Percentiles rank a stretch among this genome's conserved stretches.
phyloP scores from a whole-genome alignment of 1,139 yeast species.

The Protomyces lactucae-debilis region DNA sequence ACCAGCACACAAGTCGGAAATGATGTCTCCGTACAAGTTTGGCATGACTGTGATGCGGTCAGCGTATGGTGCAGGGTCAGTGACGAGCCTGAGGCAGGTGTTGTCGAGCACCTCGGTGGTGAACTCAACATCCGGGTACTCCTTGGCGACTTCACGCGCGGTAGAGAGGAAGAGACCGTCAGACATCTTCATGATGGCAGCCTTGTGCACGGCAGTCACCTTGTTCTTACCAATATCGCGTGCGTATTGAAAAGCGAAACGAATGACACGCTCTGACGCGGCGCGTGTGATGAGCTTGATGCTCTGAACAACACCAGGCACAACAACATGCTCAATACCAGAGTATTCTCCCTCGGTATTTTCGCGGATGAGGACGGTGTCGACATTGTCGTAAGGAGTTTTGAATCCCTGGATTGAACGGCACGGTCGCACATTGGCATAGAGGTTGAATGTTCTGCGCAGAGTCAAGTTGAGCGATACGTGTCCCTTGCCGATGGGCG shows the following conservation, averaged over 20 bases:
- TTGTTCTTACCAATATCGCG: conserved; percentile 81
- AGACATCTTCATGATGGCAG: conserved; percentile 94
- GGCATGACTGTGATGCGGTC: conserved; percentile 98
- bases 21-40: conserved; percentile 96
- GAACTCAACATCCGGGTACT: conserved; percentile 83
- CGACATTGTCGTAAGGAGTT: conserved; percentile 91
- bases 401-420: conserved; percentile 87
- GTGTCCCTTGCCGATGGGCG: conserved; percentile 98
- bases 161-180: conserved; percentile 94
- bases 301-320: conserved; percentile 97
- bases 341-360: conserved; percentile 99
- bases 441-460: conserved; percentile 87
- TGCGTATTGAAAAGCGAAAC: conserved; percentile 96
- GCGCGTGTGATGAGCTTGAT: conserved; percentile 94
- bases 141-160: conserved; percentile 82
- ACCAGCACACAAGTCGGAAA: conserved; percentile 96
- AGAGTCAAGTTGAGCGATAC: conserved; percentile 93
- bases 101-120: conserved; percentile 88
- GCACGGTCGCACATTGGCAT: conserved; percentile 97
- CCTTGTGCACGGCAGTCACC: conserved; percentile 94
- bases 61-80: conserved; percentile 78
- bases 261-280: conserved; percentile 92
- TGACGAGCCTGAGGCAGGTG: conserved; percentile 84
- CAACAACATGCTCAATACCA: conserved; percentile 96
- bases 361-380: conserved; percentile 94